A percentile compares a stretch with the other conserved stretches of the same genome.
These are phyloP conservation scores for Lasiodiplodia sp. DNA, from an alignment of 2,329 filamentous ascomycete species.

Conservation along the genomic window DNA sequence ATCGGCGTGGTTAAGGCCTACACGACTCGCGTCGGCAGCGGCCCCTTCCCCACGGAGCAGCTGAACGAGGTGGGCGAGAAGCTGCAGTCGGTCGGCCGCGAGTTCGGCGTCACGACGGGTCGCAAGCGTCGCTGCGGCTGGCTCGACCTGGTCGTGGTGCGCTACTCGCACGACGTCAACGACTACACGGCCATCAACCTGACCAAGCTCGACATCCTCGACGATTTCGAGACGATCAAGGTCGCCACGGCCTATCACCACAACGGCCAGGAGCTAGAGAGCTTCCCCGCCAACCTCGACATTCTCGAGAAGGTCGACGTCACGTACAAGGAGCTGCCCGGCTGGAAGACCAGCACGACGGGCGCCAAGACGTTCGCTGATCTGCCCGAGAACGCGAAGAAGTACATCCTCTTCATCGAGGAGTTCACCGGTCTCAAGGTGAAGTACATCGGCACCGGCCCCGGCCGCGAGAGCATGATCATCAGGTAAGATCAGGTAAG, in stretches of 20 bases:
- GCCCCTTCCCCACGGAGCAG: conserved; percentile 74
- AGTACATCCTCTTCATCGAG: conserved; percentile 74
- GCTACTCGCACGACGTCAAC: conserved; percentile 71
- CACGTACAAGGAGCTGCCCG: conserved; percentile 71
- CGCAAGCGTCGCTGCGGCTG: conserved; percentile 69
- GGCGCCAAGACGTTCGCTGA: conserved; percentile 66
- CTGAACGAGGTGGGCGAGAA: conserved; percentile 64
- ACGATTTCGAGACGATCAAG: conserved; percentile 77
- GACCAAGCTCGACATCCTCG: conserved; percentile 74
- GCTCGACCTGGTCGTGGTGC: conserved; percentile 73
- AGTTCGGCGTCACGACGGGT: conserved; percentile 65
- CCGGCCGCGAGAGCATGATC: conserved; percentile 71
- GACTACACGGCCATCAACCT: conserved; percentile 71
- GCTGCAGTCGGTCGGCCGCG: conserved; percentile 63
- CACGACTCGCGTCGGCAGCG: conserved; percentile 67
- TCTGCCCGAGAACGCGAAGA: conserved; percentile 68
- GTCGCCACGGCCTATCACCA: conserved; percentile 74
- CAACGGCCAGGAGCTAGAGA: conserved; percentile 63
- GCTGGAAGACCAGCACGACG: conserved; percentile 73
- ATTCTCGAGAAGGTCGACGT: conserved; percentile 67
- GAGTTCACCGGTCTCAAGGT: conserved; percentile 68
- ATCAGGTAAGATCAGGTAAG: conserved; percentile 47
- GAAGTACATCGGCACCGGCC: conserved; percentile 72
- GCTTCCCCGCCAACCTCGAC: conserved; percentile 70
- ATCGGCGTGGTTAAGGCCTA: conserved; percentile 74